Evolutionary conservation across 345 rosid genomes (phyloP), one percentile per base, ranked within the genome.

Genomic region (Gossypium ekmanianum): DNA sequence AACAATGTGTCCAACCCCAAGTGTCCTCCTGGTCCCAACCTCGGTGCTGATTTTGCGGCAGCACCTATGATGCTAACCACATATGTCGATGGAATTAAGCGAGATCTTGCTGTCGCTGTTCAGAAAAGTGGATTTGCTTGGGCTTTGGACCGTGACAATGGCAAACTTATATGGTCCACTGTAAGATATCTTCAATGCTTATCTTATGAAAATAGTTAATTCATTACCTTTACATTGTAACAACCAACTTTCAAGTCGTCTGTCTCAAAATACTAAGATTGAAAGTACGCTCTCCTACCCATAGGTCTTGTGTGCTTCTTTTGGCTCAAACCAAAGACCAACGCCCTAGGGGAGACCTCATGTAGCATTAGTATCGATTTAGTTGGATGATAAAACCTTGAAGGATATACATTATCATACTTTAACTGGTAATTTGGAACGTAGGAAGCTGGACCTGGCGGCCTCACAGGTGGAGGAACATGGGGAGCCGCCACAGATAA

Each of bases 51-150:
- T 79, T 84, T 84, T 29, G 76, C 70, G n/a, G 86, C 74, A 52
- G 84, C 84, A 9, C 86, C 86, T 3, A 59, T 84, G 86, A 71
- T 79, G 70, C 20, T 83, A 16, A 74, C 24, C 45, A 68, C 72
- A 8, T 7, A 39, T 29, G 63, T 70, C 2, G 66, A 78, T 14
- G 78, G 74, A 68, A 74, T 20, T 17, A 71, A 65, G 76, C 27
- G 3, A 17, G 81, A 81, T 4, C 10, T 81, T 56, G 83, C 71
- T 18, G 85, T 61, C 17, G 87, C 85, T 9, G 84, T 82, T 20
- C 88, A 82, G 45, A 85, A 87, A 75, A 87, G 84, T 27, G 88
- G 88, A 11, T 85, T 80, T 34, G 84, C 86, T 18, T 84, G 84
- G 88, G 86, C 86, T 64, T 67, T 87, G 11, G 86, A 85, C n/a